A percentile compares a stretch with the other conserved stretches of the same genome.
Conservation (phyloP, 2,329 filamentous ascomycete species). For the Gnomoniopsis sp. region DNA sequence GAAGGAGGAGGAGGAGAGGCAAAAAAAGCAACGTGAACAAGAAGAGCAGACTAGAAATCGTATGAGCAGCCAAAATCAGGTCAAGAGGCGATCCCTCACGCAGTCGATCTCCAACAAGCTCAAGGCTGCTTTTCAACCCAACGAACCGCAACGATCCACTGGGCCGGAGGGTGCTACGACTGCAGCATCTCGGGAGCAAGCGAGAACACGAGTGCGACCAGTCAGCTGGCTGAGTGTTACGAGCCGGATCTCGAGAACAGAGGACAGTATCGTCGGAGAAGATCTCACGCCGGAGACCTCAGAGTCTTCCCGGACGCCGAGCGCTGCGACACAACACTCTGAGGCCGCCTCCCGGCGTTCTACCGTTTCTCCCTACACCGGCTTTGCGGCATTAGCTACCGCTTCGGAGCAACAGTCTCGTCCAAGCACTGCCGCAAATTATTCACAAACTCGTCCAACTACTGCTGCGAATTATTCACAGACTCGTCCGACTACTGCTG, state of each 20-base stretch:
- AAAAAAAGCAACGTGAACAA: slow-evolving; percentile 28
- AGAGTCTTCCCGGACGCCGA: neutral
- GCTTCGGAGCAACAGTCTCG: neutral
- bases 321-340: neutral
- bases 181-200: slow-evolving; percentile 13
- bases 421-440: neutral
- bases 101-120: slow-evolving; percentile 29
- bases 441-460: neutral
- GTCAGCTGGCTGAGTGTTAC: slow-evolving; percentile 18
- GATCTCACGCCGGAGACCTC: neutral
- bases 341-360: neutral
- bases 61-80: slow-evolving; percentile 21
- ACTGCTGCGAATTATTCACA: neutral
- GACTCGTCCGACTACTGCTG: neutral
- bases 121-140: slow-evolving; percentile 23
- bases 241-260: slow-evolving; percentile 12
- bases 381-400: neutral
- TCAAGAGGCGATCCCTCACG: slow-evolving; percentile 27
- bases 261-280: slow-evolving; percentile 5
- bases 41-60: slow-evolving; percentile 21
- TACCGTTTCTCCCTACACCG: neutral
- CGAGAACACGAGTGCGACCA: slow-evolving; percentile 21
- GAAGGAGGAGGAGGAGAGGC: slow-evolving; percentile 12
- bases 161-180: slow-evolving; percentile 13
- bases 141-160: slow-evolving; percentile 14